Evolutionary conservation across 1,284 basidiomycete genomes (phyloP).

Genomic region (Apiotrichum sp.): DNA sequence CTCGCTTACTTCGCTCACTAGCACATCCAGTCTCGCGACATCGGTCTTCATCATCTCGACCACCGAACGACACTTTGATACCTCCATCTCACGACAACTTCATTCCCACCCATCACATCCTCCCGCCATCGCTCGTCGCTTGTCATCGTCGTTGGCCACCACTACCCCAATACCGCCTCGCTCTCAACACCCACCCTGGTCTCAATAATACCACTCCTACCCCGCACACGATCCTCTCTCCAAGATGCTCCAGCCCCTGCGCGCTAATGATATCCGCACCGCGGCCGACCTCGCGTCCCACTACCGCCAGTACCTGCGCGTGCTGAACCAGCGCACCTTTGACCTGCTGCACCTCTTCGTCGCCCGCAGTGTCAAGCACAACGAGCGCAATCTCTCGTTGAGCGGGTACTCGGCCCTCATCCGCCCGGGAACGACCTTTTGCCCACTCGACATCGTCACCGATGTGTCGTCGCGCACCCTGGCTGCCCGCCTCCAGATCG

Average conservation of each 20-base stretch:
- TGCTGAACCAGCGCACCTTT: conserved; percentile 10
- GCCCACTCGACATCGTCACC: conserved; percentile 8
- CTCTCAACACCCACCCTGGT: too few relatives aligned
- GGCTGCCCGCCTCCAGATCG: conserved; percentile 9
- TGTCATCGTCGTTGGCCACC: too few relatives aligned
- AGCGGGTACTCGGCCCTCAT: conserved; percentile 1
- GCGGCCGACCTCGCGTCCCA: conserved; percentile 8
- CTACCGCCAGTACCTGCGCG: conserved; percentile 12
- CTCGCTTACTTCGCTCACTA: too few relatives aligned
- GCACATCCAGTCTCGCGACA: too few relatives aligned
- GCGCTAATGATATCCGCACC: not conserved
- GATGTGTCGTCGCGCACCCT: conserved; percentile 8
- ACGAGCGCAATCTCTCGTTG: not conserved
- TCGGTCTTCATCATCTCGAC: not conserved
- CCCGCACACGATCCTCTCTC: too few relatives aligned
- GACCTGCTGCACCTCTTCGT: conserved; percentile 8
- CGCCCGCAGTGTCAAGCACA: conserved; percentile 4
- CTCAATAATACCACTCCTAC: too few relatives aligned
- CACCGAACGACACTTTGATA: not conserved
- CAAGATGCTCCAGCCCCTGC: not conserved
- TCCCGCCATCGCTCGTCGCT: too few relatives aligned
- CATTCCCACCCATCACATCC: too few relatives aligned
- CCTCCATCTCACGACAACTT: not conserved
- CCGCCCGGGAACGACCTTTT: conserved; percentile 5
- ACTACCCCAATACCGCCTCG: too few relatives aligned